Evolutionary conservation across 2,329 filamentous ascomycete genomes (phyloP).

Genomic region (Fusarium sp.): DNA sequence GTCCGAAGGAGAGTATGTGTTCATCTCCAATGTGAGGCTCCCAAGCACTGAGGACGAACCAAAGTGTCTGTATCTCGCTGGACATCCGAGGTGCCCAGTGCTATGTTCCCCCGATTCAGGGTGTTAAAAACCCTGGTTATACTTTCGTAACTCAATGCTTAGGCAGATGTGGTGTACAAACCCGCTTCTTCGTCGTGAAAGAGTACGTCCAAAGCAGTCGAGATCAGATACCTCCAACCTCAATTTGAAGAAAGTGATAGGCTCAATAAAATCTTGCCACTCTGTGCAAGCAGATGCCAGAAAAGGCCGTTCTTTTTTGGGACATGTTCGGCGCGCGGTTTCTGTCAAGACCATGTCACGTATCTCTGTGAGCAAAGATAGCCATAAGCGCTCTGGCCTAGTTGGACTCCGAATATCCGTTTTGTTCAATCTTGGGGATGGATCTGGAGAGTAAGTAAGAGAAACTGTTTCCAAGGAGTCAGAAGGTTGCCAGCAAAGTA

Average conservation of each 20-base stretch:
- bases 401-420: background rate
- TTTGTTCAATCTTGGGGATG: background rate
- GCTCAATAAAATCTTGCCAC: conserved; percentile 48
- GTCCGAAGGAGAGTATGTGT: conserved; percentile 49
- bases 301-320: conserved; percentile 44
- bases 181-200: conserved; percentile 25
- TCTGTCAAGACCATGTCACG: conserved; percentile 45
- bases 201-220: conserved; percentile 35
- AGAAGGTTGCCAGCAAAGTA: too few relatives aligned
- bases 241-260: conserved; percentile 43
- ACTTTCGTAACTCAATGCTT: conserved; percentile 44
- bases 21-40: conserved; percentile 48
- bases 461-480: background rate
- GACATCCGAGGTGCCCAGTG: too few relatives aligned
- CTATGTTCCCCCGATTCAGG: too few relatives aligned
- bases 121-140: conserved; percentile 8
- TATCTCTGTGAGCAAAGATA: conserved; percentile 44
- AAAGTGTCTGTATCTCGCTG: conserved; percentile 40
- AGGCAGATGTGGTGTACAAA: conserved; percentile 46
- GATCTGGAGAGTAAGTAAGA: background rate
- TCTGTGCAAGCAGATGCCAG: conserved; percentile 49
- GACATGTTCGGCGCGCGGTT: conserved; percentile 43
- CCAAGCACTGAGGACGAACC: conserved; percentile 47
- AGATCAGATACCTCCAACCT: conserved; percentile 42
- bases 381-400: conserved; percentile 14